Conservation (phyloP, 257 asterid species). For the Ophiorrhiza pumila region DNA sequence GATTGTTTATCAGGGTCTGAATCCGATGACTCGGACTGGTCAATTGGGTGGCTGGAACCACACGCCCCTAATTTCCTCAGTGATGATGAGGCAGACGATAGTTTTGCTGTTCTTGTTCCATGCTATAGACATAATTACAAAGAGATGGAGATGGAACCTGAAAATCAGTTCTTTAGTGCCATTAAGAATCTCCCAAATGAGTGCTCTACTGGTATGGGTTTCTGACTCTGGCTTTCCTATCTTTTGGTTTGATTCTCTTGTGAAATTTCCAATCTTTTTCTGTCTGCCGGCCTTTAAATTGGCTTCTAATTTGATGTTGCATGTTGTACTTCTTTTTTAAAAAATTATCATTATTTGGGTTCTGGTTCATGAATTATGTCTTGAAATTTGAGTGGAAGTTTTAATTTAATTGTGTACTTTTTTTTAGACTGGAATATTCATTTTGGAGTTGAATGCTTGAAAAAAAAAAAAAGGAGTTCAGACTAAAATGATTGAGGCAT, state of each 20-base stretch:
- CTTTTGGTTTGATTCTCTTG: not conserved
- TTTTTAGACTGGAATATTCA: not conserved
- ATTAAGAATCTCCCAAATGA: constrained; percentile 51
- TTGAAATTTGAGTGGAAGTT: not conserved
- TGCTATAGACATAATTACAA: constrained; percentile 66
- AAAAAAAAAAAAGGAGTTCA: not conserved
- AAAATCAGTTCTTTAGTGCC: constrained; percentile 44
- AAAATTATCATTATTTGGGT: not conserved
- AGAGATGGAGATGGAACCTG: constrained; percentile 35
- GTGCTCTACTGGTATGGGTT: constrained; percentile 57
- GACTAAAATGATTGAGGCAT: constrained; percentile 1
- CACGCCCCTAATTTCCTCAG: constrained; percentile 77
- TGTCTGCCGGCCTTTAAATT: not conserved
- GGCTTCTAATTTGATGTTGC: not conserved
- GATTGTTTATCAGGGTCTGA: constrained; percentile 82
- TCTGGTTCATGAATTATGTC: not conserved
- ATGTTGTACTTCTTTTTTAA: not conserved
- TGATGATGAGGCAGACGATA: constrained; percentile 67
- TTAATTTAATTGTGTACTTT: not conserved
- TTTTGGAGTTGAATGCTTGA: not conserved
- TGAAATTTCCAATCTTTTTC: not conserved
- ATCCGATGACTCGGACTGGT: constrained; percentile 94
- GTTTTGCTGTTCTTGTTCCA: constrained; percentile 94
- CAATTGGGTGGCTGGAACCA: constrained; percentile 95
- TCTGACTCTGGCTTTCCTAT: not conserved